Evolutionary conservation across 306 rosid genomes (phyloP).

Genomic region (Mimosa bimucronata): DNA sequence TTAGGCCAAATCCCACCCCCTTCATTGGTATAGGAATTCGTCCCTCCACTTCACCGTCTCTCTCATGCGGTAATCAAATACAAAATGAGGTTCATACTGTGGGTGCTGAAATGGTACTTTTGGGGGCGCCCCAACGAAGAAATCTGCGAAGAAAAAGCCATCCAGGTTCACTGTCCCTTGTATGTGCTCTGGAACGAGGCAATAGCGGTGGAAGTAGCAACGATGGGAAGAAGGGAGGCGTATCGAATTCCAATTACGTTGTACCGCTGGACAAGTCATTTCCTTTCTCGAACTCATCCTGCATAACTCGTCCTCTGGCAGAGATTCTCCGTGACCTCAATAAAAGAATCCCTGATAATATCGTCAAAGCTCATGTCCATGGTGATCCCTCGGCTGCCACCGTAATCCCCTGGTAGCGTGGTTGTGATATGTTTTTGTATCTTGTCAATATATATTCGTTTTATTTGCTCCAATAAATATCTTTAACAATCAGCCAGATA

Average conservation of each 20-base stretch:
- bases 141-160: constrained; percentile 17
- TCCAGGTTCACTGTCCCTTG: constrained; percentile 26
- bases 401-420: constrained; percentile 73
- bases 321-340: constrained; percentile 93
- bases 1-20: constrained; percentile 19
- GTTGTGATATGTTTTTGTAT: neutral
- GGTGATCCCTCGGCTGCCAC: constrained; percentile 50
- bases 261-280: constrained; percentile 85
- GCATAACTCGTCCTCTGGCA: constrained; percentile 80
- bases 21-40: constrained; percentile 18
- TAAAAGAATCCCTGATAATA: constrained; percentile 86
- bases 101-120: neutral
- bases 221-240: constrained; percentile 52
- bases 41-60: neutral
- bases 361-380: constrained; percentile 46
- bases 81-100: neutral
- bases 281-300: constrained; percentile 68
- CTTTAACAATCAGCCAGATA: neutral
- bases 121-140: constrained; percentile 6
- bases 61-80: neutral
- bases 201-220: constrained; percentile 33
- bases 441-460: neutral
- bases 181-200: constrained; percentile 50
- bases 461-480: neutral
- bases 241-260: constrained; percentile 80